Evolutionary conservation across 805 yeast species (phyloP).

Genomic region (Metschnikowia lochheadii): DNA sequence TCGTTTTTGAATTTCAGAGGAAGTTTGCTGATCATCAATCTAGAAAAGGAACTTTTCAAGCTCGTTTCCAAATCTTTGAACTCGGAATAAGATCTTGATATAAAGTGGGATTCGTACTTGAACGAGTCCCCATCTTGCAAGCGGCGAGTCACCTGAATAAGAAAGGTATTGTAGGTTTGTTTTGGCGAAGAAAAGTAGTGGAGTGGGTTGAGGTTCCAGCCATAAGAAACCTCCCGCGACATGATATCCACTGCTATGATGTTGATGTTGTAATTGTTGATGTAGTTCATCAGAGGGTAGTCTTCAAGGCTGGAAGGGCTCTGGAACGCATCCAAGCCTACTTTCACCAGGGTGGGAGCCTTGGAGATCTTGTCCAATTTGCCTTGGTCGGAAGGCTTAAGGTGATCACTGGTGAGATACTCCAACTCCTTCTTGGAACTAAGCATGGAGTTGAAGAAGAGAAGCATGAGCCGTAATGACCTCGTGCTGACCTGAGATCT

Average conservation of each 20-base stretch:
- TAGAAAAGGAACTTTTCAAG: constrained; percentile 62
- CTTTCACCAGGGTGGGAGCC: constrained; percentile 12
- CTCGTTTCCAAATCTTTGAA: constrained; percentile 54
- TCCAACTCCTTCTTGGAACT: constrained; percentile 54
- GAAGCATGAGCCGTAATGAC: constrained; percentile 55
- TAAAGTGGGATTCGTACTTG: constrained; percentile 35
- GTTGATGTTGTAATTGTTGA: constrained; percentile 60
- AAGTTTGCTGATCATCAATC: constrained; percentile 50
- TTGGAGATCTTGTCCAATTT: constrained; percentile 31
- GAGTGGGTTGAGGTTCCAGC: constrained; percentile 19
- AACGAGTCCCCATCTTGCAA: constrained; percentile 9
- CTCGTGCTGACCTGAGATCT: constrained; percentile 62
- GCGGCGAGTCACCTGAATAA: constrained; percentile 40
- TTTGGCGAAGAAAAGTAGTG: constrained; percentile 5
- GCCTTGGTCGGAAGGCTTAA: constrained; percentile 35
- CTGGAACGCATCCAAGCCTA: constrained; percentile 14
- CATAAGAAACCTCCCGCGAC: constrained; percentile 4
- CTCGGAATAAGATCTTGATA: constrained; percentile 62
- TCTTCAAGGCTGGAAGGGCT: constrained; percentile 10
- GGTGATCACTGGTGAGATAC: constrained; percentile 36
- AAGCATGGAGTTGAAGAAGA: constrained; percentile 73
- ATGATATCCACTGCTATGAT: constrained; percentile 59
- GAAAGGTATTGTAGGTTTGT: constrained; percentile 37
- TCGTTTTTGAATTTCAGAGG: constrained; percentile 51
- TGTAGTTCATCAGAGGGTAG: constrained; percentile 27